phyloP scores from a whole-genome alignment of 75 land plant species.

The Sequoiadendron giganteum region DNA sequence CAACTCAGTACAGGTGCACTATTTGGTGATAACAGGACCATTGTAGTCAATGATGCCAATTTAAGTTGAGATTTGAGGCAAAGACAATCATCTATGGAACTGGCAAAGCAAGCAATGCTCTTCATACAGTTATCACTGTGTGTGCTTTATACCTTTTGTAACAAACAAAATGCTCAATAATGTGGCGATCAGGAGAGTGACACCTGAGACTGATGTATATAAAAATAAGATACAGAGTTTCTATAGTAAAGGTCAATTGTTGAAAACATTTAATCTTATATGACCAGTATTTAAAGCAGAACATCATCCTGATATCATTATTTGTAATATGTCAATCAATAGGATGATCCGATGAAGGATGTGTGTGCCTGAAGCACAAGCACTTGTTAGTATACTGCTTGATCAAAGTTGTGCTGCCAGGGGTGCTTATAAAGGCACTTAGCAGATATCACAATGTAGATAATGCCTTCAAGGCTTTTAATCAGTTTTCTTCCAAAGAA shows the following conservation, averaged over 20 bases:
- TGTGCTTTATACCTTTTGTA: neutral
- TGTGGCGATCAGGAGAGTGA: neutral
- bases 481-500: neutral
- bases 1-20: no score
- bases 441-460: neutral
- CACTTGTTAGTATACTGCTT: neutral
- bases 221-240: neutral
- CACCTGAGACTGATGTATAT: neutral
- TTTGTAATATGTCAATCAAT: neutral
- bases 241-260: neutral
- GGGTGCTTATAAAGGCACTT: constrained; percentile 4
- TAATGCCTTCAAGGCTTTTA: neutral
- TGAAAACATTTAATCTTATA: neutral
- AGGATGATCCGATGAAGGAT: neutral
- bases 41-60: neutral
- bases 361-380: neutral
- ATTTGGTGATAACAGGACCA: neutral
- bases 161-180: neutral
- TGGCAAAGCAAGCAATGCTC: neutral
- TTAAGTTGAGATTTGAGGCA: neutral
- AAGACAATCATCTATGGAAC: neutral
- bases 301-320: neutral
- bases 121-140: neutral
- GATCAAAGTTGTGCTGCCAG: neutral
- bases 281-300: neutral